These are phyloP conservation scores for Fraxinus floribunda DNA, from an alignment of 305 asterid species.

Conservation along the genomic window DNA sequence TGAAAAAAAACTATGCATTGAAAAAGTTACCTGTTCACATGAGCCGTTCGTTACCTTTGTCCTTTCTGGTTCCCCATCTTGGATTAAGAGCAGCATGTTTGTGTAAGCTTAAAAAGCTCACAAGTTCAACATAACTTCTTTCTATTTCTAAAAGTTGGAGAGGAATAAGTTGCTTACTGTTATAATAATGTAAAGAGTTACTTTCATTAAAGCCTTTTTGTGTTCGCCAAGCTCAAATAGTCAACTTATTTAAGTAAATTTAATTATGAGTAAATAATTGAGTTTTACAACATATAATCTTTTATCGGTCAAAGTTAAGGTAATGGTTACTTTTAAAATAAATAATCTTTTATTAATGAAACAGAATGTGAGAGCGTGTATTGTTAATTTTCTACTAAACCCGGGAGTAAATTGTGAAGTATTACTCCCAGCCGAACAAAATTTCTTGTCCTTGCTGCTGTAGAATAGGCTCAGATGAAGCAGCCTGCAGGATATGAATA, in stretches of 20 bases:
- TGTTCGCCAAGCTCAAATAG: not conserved
- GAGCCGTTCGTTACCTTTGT: constrained; percentile 5
- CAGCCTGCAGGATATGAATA: not conserved
- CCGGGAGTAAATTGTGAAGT: not conserved
- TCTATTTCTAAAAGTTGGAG: not conserved
- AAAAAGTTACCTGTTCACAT: not conserved
- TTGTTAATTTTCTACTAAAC: not conserved
- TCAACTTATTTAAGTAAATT: not conserved
- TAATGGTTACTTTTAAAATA: not conserved
- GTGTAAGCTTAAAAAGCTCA: not conserved
- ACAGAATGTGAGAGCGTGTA: not conserved
- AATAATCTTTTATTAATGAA: not conserved
- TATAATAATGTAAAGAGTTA: not conserved
- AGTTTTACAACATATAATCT: not conserved
- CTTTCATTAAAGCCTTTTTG: not conserved
- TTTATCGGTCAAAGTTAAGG: not conserved
- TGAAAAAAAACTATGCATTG: not conserved
- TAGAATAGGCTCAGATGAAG: not conserved
- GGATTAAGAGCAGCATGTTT: not conserved
- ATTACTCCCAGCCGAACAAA: not conserved
- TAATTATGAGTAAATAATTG: not conserved
- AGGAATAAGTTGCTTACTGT: not conserved
- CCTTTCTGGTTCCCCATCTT: not conserved
- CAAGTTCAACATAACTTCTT: not conserved
- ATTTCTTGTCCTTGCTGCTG: not conserved